phyloP scores from a whole-genome alignment of 345 rosid species.

The Euphorbia peplus region DNA sequence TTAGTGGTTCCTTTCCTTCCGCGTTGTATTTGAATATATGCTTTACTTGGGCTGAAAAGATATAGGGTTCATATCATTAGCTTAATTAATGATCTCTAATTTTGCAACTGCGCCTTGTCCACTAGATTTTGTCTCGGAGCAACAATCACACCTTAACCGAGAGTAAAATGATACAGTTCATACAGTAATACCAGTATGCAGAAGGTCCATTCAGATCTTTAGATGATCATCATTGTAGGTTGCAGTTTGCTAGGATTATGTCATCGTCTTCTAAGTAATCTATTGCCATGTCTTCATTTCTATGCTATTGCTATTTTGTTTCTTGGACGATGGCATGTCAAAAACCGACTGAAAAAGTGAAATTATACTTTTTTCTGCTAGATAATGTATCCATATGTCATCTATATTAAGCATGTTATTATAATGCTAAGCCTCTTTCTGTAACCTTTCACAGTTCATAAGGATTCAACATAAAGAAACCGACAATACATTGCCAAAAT shows the following conservation, averaged over 20 bases:
- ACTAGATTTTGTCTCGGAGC: not conserved
- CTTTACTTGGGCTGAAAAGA: not conserved
- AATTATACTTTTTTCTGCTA: too few species aligned
- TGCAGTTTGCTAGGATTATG: not conserved
- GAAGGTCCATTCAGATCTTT: conserved; percentile 5
- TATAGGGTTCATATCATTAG: not conserved
- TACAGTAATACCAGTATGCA: too few species aligned
- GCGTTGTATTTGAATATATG: not conserved
- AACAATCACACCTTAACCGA: not conserved
- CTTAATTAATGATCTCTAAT: not conserved
- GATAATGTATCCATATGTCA: too few species aligned
- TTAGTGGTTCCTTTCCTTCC: conserved; percentile 22
- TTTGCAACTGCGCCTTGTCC: not conserved
- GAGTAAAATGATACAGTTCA: not conserved
- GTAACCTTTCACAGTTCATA: not conserved
- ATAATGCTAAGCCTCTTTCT: not conserved
- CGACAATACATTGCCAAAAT: not conserved
- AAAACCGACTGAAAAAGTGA: not conserved
- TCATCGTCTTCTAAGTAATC: not conserved
- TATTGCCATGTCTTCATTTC: not conserved
- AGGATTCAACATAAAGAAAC: not conserved
- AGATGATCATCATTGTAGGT: not conserved
- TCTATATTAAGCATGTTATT: not conserved
- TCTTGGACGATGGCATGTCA: not conserved
- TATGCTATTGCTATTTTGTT: not conserved